These are phyloP conservation scores for Trypanosoma boissoni DNA, from an alignment of 208 protist species.

Conservation along the genomic window DNA sequence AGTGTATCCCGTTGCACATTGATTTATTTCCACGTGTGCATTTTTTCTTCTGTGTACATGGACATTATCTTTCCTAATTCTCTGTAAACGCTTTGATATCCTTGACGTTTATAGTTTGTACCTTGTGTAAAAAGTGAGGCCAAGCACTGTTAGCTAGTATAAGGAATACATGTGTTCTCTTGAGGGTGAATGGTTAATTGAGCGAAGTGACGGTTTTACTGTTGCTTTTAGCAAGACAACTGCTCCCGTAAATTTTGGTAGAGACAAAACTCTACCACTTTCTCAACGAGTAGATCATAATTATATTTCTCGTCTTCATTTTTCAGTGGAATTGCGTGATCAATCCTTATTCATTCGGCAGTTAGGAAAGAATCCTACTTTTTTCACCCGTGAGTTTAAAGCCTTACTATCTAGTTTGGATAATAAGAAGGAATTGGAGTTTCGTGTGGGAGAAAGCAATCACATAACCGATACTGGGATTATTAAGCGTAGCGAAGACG, in stretches of 20 bases:
- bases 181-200: slow-evolving; percentile 49
- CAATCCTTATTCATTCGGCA: slow-evolving; percentile 38
- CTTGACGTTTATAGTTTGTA: too few species aligned
- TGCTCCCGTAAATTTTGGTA: slow-evolving; percentile 41
- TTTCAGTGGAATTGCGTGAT: slow-evolving; percentile 40
- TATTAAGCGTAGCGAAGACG: neutral
- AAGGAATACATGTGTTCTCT: neutral
- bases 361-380: slow-evolving; percentile 67
- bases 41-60: too few species aligned
- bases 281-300: slow-evolving; percentile 44
- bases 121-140: too few species aligned
- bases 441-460: neutral
- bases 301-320: slow-evolving; percentile 69
- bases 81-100: too few species aligned
- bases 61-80: neutral
- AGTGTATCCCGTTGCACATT: too few species aligned
- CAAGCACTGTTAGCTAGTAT: too few species aligned
- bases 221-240: slow-evolving; percentile 40
- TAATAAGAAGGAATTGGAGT: slow-evolving; percentile 5
- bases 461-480: neutral
- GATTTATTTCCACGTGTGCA: too few species aligned
- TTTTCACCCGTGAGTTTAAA: slow-evolving; percentile 32
- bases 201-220: slow-evolving; percentile 50
- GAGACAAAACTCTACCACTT: slow-evolving; percentile 36
- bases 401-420: slow-evolving; percentile 14